Percentiles rank a stretch among this genome's conserved stretches.
phyloP scores from a whole-genome alignment of 2,329 filamentous ascomycete species.

The Gremmenia infestans region DNA sequence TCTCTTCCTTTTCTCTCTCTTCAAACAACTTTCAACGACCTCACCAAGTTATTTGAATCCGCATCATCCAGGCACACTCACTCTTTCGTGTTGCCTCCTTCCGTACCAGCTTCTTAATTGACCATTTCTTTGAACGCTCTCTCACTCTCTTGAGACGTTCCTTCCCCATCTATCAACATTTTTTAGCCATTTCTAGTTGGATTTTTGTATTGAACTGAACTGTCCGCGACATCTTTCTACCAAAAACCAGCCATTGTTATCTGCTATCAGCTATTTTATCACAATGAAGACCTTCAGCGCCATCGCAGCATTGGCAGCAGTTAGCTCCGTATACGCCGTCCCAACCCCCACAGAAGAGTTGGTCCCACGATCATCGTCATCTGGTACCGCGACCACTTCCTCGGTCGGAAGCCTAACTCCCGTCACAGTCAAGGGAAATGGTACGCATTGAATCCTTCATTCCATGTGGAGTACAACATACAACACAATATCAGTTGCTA shows the following conservation, averaged over 20 bases:
- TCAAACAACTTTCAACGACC: constrained; percentile 2
- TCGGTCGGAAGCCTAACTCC: not conserved
- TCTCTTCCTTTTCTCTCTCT: not conserved
- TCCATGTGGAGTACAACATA: not conserved
- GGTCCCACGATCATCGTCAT: constrained; percentile 17
- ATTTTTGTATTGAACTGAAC: no score
- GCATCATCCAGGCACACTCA: constrained; percentile 11
- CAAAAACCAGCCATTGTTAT: not conserved
- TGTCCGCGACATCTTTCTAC: not conserved
- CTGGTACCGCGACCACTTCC: constrained; percentile 23
- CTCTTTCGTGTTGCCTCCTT: constrained; percentile 20
- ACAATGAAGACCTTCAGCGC: constrained; percentile 29
- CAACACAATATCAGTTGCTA: not conserved
- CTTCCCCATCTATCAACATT: not conserved
- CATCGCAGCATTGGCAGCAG: constrained; percentile 27
- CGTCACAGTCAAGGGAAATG: constrained; percentile 28
- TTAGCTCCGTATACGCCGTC: constrained; percentile 15
- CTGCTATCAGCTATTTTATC: not conserved
- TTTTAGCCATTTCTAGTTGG: no score
- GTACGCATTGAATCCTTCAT: constrained; percentile 11
- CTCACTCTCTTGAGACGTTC: constrained; percentile 23
- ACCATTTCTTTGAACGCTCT: constrained; percentile 13
- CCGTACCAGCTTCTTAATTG: constrained; percentile 6
- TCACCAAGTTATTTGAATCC: not conserved
- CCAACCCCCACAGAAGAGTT: constrained; percentile 19